phyloP scores from a whole-genome alignment of 139 green algal genomes.

The Ettlia oleoabundans region DNA sequence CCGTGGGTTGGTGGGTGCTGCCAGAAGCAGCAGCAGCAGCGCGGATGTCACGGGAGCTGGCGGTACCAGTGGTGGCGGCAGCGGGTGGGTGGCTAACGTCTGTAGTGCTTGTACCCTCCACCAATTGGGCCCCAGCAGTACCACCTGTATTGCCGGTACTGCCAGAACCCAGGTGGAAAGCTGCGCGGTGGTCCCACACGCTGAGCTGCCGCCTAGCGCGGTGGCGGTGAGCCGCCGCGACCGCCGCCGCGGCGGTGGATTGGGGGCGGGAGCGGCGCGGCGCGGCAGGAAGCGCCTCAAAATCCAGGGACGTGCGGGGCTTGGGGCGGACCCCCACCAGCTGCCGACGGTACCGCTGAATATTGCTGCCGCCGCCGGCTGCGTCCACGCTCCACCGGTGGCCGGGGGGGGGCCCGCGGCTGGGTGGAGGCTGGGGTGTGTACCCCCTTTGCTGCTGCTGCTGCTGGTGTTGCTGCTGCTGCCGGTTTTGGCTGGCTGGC shows the following conservation, averaged over 20 bases:
- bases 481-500: not conserved
- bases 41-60: too few species aligned
- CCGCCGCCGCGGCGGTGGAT: not conserved
- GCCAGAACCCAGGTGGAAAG: not conserved
- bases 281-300: not conserved
- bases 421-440: not conserved
- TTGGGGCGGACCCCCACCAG: conserved; percentile 1
- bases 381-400: conserved; percentile 27
- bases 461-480: not conserved
- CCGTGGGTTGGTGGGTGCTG: too few species aligned
- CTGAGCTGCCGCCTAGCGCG: not conserved
- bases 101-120: not conserved
- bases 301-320: conserved; percentile 22
- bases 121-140: too few species aligned
- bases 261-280: not conserved
- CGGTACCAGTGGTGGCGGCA: too few species aligned
- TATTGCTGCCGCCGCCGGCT: not conserved
- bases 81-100: too few species aligned
- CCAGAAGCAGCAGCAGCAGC: too few species aligned
- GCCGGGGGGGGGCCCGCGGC: not conserved
- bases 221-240: not conserved
- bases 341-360: not conserved
- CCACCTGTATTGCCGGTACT: not conserved
- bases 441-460: not conserved
- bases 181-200: conserved; percentile 14